A percentile compares a stretch with the other conserved stretches of the same genome.
Evolutionary conservation across 2,329 filamentous ascomycete species (phyloP).

Genomic region (Colletotrichum tamarilloi): DNA sequence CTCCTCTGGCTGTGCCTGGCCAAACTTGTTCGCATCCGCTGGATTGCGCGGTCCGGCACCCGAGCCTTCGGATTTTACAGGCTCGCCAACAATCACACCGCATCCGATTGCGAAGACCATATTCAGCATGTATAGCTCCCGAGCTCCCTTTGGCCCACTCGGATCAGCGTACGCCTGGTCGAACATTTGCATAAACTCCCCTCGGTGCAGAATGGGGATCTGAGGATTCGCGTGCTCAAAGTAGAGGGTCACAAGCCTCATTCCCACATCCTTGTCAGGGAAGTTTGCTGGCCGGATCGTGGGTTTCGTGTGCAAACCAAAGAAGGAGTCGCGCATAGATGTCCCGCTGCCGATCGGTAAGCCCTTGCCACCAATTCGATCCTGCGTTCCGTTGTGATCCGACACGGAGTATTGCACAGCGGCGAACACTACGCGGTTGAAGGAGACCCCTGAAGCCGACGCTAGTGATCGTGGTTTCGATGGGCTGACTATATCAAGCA

Average conservation of each 20-base stretch:
- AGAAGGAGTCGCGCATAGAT: conserved; percentile 95
- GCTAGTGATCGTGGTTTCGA: conserved; percentile 86
- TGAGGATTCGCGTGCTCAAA: conserved; percentile 98
- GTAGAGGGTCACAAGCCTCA: conserved; percentile 82
- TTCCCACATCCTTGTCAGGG: conserved; percentile 79
- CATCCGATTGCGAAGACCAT: conserved; percentile 97
- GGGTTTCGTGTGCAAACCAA: conserved; percentile 92
- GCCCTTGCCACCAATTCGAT: conserved; percentile 52
- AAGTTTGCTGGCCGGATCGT: conserved; percentile 88
- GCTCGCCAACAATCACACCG: conserved; percentile 85
- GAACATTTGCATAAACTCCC: conserved; percentile 90
- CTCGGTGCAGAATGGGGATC: conserved; percentile 90
- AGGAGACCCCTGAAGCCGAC: conserved; percentile 90
- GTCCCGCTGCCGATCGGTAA: conserved; percentile 67
- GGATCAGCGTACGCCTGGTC: conserved; percentile 81
- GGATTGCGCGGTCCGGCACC: conserved; percentile 43
- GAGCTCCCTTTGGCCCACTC: conserved; percentile 73
- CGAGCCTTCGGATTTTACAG: conserved; percentile 59
- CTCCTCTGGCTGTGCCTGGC: conserved; percentile 84
- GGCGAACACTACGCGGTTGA: conserved; percentile 92
- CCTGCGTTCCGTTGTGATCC: conserved; percentile 68
- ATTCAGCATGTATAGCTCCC: conserved; percentile 93
- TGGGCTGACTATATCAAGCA: conserved; percentile 81
- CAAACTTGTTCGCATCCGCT: conserved; percentile 45
- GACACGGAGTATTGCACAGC: conserved; percentile 82